These are phyloP conservation scores for Rhododendron molle DNA, from an alignment of 148 eudicot species.

Conservation along the genomic window DNA sequence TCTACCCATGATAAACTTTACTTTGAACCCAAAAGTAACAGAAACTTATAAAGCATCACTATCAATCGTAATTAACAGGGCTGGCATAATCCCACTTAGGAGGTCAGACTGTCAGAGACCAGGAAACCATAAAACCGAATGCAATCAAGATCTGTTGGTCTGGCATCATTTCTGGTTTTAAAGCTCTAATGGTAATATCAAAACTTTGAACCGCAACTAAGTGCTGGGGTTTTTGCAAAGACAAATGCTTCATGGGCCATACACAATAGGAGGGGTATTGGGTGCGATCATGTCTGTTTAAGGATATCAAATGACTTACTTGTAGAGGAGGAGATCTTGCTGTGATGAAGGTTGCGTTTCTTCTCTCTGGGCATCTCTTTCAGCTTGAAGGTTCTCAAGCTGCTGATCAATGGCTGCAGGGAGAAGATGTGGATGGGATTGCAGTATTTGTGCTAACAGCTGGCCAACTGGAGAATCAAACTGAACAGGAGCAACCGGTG, in stretches of 20 bases:
- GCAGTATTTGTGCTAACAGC: constrained; percentile 70
- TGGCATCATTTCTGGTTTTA: constrained; percentile 3
- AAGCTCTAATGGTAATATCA: background rate
- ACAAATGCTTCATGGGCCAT: background rate
- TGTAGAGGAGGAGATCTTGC: constrained; percentile 55
- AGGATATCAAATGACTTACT: constrained; percentile 31
- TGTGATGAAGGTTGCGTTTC: constrained; percentile 51
- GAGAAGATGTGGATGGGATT: constrained; percentile 85
- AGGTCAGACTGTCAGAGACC: background rate
- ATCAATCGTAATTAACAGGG: background rate
- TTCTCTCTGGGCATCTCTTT: constrained; percentile 51
- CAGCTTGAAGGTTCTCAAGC: constrained; percentile 78
- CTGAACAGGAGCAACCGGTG: constrained; percentile 69
- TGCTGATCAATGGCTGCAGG: constrained; percentile 91
- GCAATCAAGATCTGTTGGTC: background rate
- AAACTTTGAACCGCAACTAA: background rate
- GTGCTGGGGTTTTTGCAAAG: background rate
- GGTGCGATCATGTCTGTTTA: background rate
- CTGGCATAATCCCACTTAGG: background rate
- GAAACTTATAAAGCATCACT: background rate
- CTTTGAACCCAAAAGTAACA: background rate
- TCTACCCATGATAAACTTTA: background rate
- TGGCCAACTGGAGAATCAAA: constrained; percentile 84
- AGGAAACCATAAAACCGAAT: background rate
- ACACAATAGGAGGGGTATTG: background rate